Conservation (phyloP, 345 rosid genomes). For the Eucalyptus paniculata region DNA sequence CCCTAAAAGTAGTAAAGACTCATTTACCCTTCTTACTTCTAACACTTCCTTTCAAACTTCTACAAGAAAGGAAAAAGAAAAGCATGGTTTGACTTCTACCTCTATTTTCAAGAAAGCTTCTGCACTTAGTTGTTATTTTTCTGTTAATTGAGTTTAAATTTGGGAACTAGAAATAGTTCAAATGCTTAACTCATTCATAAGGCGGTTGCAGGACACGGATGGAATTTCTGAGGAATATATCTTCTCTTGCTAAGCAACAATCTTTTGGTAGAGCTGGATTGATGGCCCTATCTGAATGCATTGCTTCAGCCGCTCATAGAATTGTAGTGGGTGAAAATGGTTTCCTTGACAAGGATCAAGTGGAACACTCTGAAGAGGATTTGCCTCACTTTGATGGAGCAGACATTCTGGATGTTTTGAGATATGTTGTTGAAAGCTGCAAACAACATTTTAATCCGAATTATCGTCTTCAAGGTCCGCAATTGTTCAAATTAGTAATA, state of each 20-base stretch:
- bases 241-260: conserved; percentile 54
- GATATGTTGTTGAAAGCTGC: conserved; percentile 82
- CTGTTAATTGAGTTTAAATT: background rate
- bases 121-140: background rate
- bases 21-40: no score
- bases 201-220: conserved; percentile 35
- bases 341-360: conserved; percentile 2
- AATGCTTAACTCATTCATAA: background rate
- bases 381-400: conserved; percentile 14
- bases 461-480: conserved; percentile 79
- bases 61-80: background rate
- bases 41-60: background rate
- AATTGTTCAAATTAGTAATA: background rate
- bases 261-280: conserved; percentile 90
- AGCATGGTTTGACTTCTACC: background rate
- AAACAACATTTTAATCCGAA: conserved; percentile 89
- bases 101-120: background rate
- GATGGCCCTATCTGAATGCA: conserved; percentile 72
- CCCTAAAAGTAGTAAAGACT: no score
- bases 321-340: conserved; percentile 12
- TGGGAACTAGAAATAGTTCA: background rate
- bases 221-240: conserved; percentile 45
- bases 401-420: conserved; percentile 50
- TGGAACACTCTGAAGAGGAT: conserved; percentile 10
- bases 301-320: conserved; percentile 51